A percentile compares a stretch with the other conserved stretches of the same genome.
Conservation (phyloP, 2,329 filamentous ascomycete genomes). For the Epichloe elymi region DNA sequence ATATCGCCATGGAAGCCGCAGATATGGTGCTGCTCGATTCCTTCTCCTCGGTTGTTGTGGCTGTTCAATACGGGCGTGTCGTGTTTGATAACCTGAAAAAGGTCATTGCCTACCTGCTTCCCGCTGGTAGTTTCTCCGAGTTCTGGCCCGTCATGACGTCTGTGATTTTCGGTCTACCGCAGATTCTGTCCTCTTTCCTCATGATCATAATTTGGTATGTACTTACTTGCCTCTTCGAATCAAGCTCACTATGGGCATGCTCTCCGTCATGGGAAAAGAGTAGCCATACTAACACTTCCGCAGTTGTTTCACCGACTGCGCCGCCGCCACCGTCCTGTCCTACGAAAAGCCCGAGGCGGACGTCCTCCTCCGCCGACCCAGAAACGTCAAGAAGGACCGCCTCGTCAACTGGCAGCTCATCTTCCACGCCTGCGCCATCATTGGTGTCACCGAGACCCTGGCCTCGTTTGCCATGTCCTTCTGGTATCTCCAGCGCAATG, state of each 20-base stretch:
- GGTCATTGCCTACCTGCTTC: slow-evolving; percentile 54
- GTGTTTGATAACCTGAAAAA: slow-evolving; percentile 76
- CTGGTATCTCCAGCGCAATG: slow-evolving; percentile 50
- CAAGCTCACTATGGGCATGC: too few species aligned
- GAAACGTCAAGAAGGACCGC: slow-evolving; percentile 54
- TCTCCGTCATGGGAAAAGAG: too few species aligned
- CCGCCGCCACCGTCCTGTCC: slow-evolving; percentile 57
- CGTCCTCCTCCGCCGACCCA: slow-evolving; percentile 54
- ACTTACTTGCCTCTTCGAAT: neutral
- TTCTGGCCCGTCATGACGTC: slow-evolving; percentile 67
- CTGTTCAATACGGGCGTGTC: slow-evolving; percentile 57
- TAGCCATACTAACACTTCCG: slow-evolving; percentile 3
- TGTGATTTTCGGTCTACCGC: slow-evolving; percentile 58
- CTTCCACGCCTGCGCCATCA: slow-evolving; percentile 57
- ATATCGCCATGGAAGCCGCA: slow-evolving; percentile 70
- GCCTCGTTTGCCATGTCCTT: slow-evolving; percentile 51
- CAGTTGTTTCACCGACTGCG: slow-evolving; percentile 64
- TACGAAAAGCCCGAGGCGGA: slow-evolving; percentile 69
- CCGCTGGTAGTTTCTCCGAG: slow-evolving; percentile 61
- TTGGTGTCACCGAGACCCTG: slow-evolving; percentile 50
- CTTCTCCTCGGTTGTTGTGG: slow-evolving; percentile 59
- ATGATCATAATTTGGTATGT: slow-evolving; percentile 53
- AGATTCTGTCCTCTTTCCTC: slow-evolving; percentile 59
- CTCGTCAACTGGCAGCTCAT: slow-evolving; percentile 64
- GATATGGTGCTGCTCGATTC: slow-evolving; percentile 71